Evolutionary conservation across 1,139 yeast genomes (phyloP).

Genomic region (Arxiozyma slooffiae): DNA sequence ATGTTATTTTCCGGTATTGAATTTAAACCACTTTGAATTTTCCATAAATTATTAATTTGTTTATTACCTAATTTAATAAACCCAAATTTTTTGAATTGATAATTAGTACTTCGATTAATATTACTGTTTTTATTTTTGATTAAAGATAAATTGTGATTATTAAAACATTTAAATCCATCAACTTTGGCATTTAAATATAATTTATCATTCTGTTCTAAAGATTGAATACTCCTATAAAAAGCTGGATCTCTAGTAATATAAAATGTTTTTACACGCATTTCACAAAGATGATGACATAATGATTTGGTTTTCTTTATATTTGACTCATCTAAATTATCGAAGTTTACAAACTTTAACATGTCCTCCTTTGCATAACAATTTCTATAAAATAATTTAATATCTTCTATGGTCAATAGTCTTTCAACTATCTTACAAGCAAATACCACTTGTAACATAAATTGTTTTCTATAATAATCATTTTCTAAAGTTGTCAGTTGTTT

Average conservation of each 20-base stretch:
- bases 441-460: conserved; percentile 21
- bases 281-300: conserved; percentile 16
- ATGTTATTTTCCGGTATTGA: conserved; percentile 8
- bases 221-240: conserved; percentile 14
- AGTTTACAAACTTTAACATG: conserved; percentile 8
- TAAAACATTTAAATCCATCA: conserved; percentile 20
- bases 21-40: conserved; percentile 23
- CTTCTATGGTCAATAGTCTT: conserved; percentile 15
- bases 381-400: conserved; percentile 17
- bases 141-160: conserved; percentile 8
- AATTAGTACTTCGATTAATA: conserved; percentile 8
- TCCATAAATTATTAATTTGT: conserved; percentile 27
- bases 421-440: conserved; percentile 18
- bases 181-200: conserved; percentile 15
- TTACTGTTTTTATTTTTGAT: conserved; percentile 4
- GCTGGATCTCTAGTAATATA: conserved; percentile 21
- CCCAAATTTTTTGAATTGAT: conserved; percentile 26
- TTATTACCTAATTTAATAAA: conserved; percentile 28
- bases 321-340: conserved; percentile 11
- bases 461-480: conserved; percentile 24
- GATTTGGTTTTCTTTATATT: conserved; percentile 12
- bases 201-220: conserved; percentile 13
- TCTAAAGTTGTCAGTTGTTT: conserved; percentile 18
- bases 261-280: conserved; percentile 18
- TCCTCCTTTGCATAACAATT: conserved; percentile 18